These are phyloP conservation scores for Yamadazyma endophytica DNA, from an alignment of 805 yeast genomes.

Conservation along the genomic window DNA sequence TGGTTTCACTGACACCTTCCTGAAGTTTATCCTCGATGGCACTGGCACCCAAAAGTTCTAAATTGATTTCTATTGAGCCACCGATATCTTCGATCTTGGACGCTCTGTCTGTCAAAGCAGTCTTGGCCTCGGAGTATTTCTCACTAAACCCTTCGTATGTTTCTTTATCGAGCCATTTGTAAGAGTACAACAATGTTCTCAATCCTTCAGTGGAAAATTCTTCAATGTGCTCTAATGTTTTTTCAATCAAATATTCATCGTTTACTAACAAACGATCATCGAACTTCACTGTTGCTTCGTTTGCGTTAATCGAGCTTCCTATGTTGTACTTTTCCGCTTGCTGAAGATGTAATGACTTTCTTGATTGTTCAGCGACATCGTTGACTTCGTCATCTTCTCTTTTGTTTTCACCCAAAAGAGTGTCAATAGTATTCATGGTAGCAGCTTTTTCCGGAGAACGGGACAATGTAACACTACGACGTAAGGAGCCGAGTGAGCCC, in stretches of 20 bases:
- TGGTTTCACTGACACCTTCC: slow-evolving; percentile 94
- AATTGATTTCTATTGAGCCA: slow-evolving; percentile 60
- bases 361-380: slow-evolving; percentile 48
- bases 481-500: slow-evolving; percentile 27
- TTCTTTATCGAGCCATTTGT: slow-evolving; percentile 57
- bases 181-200: slow-evolving; percentile 82
- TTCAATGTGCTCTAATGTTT: slow-evolving; percentile 85
- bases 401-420: slow-evolving; percentile 39
- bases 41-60: slow-evolving; percentile 82
- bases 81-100: slow-evolving; percentile 69
- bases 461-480: slow-evolving; percentile 23
- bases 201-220: slow-evolving; percentile 94
- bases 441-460: slow-evolving; percentile 7
- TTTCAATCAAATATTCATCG: slow-evolving; percentile 75
- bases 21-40: slow-evolving; percentile 97
- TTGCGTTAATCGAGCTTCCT: slow-evolving; percentile 9
- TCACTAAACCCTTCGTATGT: slow-evolving; percentile 66
- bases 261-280: slow-evolving; percentile 58
- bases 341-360: slow-evolving; percentile 55
- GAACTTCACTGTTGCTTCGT: slow-evolving; percentile 15
- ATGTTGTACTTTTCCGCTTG: slow-evolving; percentile 54
- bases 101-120: slow-evolving; percentile 66
- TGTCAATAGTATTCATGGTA: slow-evolving; percentile 45
- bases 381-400: slow-evolving; percentile 51
- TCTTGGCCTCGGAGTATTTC: slow-evolving; percentile 70